Base-by-base conservation (phyloP, 805 yeast species). In the Lipomyces starkeyi region DNA sequence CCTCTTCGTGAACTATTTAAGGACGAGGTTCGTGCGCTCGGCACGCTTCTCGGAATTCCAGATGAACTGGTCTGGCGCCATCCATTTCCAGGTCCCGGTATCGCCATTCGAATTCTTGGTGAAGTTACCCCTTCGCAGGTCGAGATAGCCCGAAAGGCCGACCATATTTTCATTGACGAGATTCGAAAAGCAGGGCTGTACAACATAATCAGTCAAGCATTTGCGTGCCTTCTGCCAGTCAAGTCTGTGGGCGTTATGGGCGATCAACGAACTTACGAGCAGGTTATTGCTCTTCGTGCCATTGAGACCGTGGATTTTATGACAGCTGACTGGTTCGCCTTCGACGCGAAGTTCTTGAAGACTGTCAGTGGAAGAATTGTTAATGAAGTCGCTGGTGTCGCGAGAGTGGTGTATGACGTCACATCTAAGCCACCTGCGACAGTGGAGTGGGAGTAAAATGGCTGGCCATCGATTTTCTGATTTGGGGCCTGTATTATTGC, bases 61-160 rank as follows among this genome's bases (percentile, higher is more conserved):
- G 95, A 91, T 78, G 98, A 95, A 76, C 86, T 95, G 75, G 98
- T 95, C 74, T 94, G 98, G 98, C 91, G 99, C 86, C 99, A 95
- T 80, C 99, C 99, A 66, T 95, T 95, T 97, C 99, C 99, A 76
- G 99, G 99, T 79, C 99, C 99, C 80, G 99, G 99, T 84, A 91
- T 95, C 78, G 99, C 98, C 75, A 95, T 95, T 80, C 90, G 99
- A 83, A 96, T 95, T 65, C 84, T 95, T 60, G 99, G 99, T 75
- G 98, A 94, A 83, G 98, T 95, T 72, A 91, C 97, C 68, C 90
- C 87, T 74, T 88, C 84, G 73, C 99, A 95, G 83, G 95, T 95
- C 66, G 94, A 88, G 78, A 95, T 95, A 78, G 99, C 98, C 58
- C 90, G 98, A 83, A 94, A 92, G 79, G 99, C 99, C 71, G 99